Base-by-base conservation (phyloP, 2,329 filamentous ascomycete species). In the Penicillium olsonii region DNA sequence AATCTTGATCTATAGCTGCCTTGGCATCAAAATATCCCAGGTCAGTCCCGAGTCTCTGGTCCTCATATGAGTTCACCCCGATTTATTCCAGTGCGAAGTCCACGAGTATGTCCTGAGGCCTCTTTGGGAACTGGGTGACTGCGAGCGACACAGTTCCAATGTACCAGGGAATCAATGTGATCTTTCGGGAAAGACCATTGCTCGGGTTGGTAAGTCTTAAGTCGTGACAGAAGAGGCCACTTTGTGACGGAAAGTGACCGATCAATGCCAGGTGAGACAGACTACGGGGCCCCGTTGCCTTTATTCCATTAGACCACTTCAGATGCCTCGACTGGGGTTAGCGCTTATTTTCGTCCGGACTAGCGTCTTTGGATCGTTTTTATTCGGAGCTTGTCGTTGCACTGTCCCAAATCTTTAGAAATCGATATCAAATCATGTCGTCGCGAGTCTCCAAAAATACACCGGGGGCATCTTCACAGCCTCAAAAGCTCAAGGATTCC, bases 401-500 rank as follows among this genome's bases (percentile, higher is more conserved):
- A n/a, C n/a, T n/a, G n/a, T n/a, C 26, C 7, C 5, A 31, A 5
- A 31, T n/a, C 22, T 14, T 10, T 24, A 45, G 38, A 34, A 12
- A 20, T 18, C 8, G 17, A 2, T 26, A 31, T 22, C 42, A 22
- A 14, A 45, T 38, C 6, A 33, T 19, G 15, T 15, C 22, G n/a
- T 45, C 34, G n/a, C 24, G 17, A n/a, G 10, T 17, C 9, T 38
- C 42, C 11, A 29, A 45, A 26, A 17, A 33, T 12, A 22, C 17
- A 14, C 12, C 22, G 4, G 5, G 4, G 5, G 7, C 14, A 4
- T 9, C 27, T 4, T 34, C 34, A 22, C 33, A 37, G 12, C 12
- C 22, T 17, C 24, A 15, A 14, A 45, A 45, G n/a, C 42, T 45
- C 17, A 45, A 45, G 11, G 43, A 45, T 39, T 45, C 43, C 5